Percentiles rank a stretch among this genome's conserved stretches.
phyloP scores from a whole-genome alignment of 2,329 filamentous ascomycete genomes.

The Trematosphaeria pertusa region DNA sequence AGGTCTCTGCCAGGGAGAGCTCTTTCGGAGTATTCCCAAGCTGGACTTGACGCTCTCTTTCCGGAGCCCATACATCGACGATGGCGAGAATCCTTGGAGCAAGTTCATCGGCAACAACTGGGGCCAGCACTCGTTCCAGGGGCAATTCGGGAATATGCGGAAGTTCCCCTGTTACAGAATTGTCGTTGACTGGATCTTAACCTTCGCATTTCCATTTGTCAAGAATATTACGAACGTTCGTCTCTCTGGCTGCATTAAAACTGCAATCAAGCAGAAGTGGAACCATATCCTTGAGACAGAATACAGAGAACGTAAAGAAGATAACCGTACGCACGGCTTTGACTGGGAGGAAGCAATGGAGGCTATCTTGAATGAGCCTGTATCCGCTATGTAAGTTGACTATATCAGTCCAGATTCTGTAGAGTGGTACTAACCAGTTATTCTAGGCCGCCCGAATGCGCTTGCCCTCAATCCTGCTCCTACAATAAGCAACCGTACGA shows the following conservation, averaged over 20 bases:
- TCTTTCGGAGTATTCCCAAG: not conserved
- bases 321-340: not conserved
- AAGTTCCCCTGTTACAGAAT: slow-evolving; percentile 4
- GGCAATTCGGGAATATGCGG: not conserved
- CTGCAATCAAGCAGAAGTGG: slow-evolving; percentile 7
- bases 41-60: slow-evolving; percentile 3
- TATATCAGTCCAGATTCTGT: too few relatives aligned
- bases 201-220: slow-evolving; percentile 11
- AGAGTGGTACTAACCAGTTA: not conserved
- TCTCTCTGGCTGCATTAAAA: slow-evolving; percentile 14
- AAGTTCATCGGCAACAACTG: not conserved
- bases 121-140: not conserved
- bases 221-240: slow-evolving; percentile 12
- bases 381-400: not conserved
- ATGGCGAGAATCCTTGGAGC: not conserved
- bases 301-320: not conserved
- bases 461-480: not conserved
- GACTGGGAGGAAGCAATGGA: not conserved
- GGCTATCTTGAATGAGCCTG: not conserved
- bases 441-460: not conserved
- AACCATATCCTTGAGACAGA: not conserved
- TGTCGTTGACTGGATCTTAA: slow-evolving; percentile 12
- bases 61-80: slow-evolving; percentile 1
- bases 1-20: not conserved
- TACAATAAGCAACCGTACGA: too few relatives aligned